phyloP scores from a whole-genome alignment of 768 basidiomycete genomes.

The Gymnopilus junonius region DNA sequence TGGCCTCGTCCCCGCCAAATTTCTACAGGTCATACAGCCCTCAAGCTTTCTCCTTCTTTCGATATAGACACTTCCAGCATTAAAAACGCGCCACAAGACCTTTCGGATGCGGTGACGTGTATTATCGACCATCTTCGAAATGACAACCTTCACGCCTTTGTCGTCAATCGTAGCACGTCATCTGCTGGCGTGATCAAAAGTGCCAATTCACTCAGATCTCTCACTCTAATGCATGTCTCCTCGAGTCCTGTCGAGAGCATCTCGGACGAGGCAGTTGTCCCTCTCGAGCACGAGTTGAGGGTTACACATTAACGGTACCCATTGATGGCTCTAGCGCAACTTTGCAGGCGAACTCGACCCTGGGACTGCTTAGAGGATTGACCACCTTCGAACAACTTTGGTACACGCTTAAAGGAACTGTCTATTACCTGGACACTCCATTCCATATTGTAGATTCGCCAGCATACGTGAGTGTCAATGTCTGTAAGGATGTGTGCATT shows the following conservation, averaged over 20 bases:
- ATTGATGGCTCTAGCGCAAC: slow-evolving; percentile 56
- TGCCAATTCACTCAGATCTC: slow-evolving; percentile 46
- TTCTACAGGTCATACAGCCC: slow-evolving; percentile 42
- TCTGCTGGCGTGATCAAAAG: slow-evolving; percentile 42
- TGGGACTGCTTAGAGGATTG: slow-evolving; percentile 74
- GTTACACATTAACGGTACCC: slow-evolving; percentile 62
- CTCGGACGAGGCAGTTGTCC: slow-evolving; percentile 54
- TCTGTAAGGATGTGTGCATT: neutral
- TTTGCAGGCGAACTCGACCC: slow-evolving; percentile 62
- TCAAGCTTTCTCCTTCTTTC: slow-evolving; percentile 39
- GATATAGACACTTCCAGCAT: slow-evolving; percentile 48
- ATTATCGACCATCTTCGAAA: slow-evolving; percentile 45
- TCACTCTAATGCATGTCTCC: slow-evolving; percentile 48
- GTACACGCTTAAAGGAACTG: slow-evolving; percentile 56
- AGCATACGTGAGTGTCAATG: slow-evolving; percentile 57
- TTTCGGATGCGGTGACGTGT: slow-evolving; percentile 56
- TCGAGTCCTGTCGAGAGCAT: slow-evolving; percentile 47
- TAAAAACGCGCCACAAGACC: slow-evolving; percentile 53
- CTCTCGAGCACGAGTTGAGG: slow-evolving; percentile 60
- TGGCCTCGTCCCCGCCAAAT: slow-evolving; percentile 49
- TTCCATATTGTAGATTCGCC: slow-evolving; percentile 65
- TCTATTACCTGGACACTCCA: slow-evolving; percentile 61
- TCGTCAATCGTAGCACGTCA: slow-evolving; percentile 62
- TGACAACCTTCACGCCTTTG: slow-evolving; percentile 64
- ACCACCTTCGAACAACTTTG: slow-evolving; percentile 77